Evolutionary conservation across 1,284 basidiomycete genomes (phyloP).

Genomic region (Fomitopsis pinicola): DNA sequence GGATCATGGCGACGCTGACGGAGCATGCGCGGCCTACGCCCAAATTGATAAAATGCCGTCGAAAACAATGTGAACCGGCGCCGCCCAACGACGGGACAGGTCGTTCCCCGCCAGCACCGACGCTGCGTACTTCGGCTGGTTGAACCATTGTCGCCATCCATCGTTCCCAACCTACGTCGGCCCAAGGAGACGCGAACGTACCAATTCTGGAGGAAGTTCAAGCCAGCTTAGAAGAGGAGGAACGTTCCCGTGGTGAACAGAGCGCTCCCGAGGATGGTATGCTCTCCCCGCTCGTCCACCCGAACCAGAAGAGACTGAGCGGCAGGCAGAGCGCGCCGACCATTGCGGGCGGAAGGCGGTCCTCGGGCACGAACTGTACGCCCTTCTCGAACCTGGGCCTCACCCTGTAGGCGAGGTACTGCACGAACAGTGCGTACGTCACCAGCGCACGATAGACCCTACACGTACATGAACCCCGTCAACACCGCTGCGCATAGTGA

Average conservation of each 20-base stretch:
- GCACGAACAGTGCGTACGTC: constrained; percentile 14
- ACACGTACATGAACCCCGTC: no score
- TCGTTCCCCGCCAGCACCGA: constrained; percentile 36
- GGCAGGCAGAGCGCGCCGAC: constrained; percentile 35
- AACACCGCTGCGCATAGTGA: not conserved
- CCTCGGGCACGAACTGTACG: constrained; percentile 32
- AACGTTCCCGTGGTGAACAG: constrained; percentile 24
- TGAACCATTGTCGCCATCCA: constrained; percentile 12
- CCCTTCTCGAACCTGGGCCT: constrained; percentile 14
- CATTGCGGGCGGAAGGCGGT: constrained; percentile 37
- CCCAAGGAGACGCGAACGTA: not conserved
- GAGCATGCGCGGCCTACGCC: constrained; percentile 30
- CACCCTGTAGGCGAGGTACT: constrained; percentile 12
- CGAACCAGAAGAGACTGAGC: constrained; percentile 39
- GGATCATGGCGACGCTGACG: constrained; percentile 26
- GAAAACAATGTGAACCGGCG: constrained; percentile 34
- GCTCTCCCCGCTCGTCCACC: constrained; percentile 32
- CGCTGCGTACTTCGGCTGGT: constrained; percentile 32
- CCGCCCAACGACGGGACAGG: constrained; percentile 30
- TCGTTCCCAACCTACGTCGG: no score
- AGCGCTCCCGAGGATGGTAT: constrained; percentile 25
- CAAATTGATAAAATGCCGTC: constrained; percentile 26
- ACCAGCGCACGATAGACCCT: constrained; percentile 31
- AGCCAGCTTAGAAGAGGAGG: constrained; percentile 28
- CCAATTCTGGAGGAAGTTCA: constrained; percentile 2